phyloP scores from a whole-genome alignment of 805 yeast genomes.

The Ogataea methanolica region DNA sequence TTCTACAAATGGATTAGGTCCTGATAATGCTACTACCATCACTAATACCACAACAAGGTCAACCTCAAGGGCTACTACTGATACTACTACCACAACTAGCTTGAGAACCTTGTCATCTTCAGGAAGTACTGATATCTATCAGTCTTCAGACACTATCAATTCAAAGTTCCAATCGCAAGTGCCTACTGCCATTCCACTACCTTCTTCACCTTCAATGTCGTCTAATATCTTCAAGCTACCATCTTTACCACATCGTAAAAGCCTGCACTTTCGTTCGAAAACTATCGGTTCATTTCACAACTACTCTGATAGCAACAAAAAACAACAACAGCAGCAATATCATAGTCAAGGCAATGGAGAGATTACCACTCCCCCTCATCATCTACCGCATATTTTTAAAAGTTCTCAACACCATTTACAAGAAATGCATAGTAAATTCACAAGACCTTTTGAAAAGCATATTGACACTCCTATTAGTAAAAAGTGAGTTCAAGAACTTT shows the following conservation, averaged over 20 bases:
- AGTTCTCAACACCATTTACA: not conserved
- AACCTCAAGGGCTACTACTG: not conserved
- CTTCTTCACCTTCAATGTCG: not conserved
- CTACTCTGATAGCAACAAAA: not conserved
- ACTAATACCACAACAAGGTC: not conserved
- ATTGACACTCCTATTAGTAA: constrained; percentile 29
- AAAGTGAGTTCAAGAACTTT: constrained; percentile 2
- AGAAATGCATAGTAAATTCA: constrained; percentile 10
- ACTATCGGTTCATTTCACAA: constrained; percentile 20
- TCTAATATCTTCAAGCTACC: constrained; percentile 16
- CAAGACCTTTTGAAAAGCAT: constrained; percentile 22
- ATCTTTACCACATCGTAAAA: constrained; percentile 13
- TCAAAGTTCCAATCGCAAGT: not conserved
- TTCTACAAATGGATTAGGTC: not conserved
- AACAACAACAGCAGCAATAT: not conserved
- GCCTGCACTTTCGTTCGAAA: constrained; percentile 22
- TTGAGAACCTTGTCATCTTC: not conserved
- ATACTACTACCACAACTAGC: no score
- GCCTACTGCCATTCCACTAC: not conserved
- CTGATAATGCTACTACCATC: not conserved
- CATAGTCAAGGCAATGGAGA: not conserved
- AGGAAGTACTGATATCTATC: not conserved
- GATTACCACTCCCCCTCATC: constrained; percentile 7
- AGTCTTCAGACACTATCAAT: not conserved
- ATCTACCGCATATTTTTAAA: constrained; percentile 5